These are phyloP conservation scores for Otatea glauca DNA, from an alignment of 176 grass and related monocot genomes.

Conservation along the genomic window DNA sequence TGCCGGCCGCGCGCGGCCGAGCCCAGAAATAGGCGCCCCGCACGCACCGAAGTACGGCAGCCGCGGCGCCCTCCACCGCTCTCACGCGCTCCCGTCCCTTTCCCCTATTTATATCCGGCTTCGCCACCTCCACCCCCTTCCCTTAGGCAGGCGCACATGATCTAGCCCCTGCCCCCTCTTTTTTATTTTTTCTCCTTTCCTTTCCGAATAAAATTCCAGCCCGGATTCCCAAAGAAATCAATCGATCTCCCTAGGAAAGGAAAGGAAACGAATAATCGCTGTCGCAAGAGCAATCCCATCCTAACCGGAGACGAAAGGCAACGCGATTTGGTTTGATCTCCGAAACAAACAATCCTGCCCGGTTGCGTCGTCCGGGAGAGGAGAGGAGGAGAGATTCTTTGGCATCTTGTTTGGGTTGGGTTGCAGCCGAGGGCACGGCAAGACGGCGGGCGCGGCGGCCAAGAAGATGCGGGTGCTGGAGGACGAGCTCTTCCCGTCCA, in stretches of 20 bases:
- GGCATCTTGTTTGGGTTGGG: too few relatives aligned
- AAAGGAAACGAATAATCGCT: neutral
- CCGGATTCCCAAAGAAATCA: neutral
- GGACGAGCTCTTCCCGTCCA: conserved; percentile 90
- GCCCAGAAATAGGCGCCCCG: conserved; percentile 7
- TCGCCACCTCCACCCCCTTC: conserved; percentile 1
- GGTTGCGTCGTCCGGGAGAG: neutral
- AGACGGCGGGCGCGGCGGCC: neutral
- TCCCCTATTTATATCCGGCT: conserved; percentile 57
- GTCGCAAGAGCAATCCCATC: neutral
- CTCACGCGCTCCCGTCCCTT: conserved; percentile 40
- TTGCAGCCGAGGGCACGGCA: neutral
- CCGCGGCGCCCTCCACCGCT: conserved; percentile 1
- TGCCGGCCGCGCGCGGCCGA: too few relatives aligned
- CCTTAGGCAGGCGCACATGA: conserved; percentile 77
- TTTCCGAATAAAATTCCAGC: conserved; percentile 23
- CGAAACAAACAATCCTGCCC: neutral
- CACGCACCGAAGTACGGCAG: neutral
- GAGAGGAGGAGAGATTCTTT: neutral
- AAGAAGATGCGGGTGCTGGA: conserved; percentile 77
- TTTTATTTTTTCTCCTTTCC: neutral
- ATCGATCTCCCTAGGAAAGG: neutral
- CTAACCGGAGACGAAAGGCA: neutral
- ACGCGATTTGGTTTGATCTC: neutral
- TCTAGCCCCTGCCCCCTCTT: conserved; percentile 49